Base-by-base conservation (phyloP, 345 rosid genomes). In the Mangifera indica region DNA sequence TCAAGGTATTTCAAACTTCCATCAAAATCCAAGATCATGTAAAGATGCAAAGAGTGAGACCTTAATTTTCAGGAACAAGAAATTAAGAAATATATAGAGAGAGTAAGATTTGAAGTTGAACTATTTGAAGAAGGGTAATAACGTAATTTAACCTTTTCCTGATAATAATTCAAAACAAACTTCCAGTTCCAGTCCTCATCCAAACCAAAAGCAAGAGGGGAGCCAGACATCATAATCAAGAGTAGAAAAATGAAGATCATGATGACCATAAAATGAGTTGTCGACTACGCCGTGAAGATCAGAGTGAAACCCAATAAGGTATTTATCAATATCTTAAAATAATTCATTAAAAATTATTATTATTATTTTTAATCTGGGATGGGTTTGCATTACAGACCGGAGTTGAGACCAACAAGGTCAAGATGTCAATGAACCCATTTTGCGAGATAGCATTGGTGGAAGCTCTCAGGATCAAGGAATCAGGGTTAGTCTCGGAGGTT, bases 341-440 rank as follows among this genome's bases (percentile, higher is more conserved):
- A 29, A 10, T 53, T 59, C 7, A 15, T n/a, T 1, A 0, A 0
- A 52, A 52, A 0, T 18, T 4, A 26, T 63, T 7, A n/a, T 32
- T n/a, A n/a, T n/a, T n/a, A n/a, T 56, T 12, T 24, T 25, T 52
- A 20, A 55, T n/a, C 54, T 53, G 13, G 22, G 11, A 52, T 67
- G 6, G 6, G 25, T 52, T 26, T 37, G 42, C 9, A 5, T 5
- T 37, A 37, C 81, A 93, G 97, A 94, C 81, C 10, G 98, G 97
- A 15, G 93, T 94, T 66, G 95, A 94, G 84, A 94, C 98, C 63
- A 83, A 84, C 62, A 94, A 90, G 75, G 95, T 94, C 74, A 94
- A 92, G 86, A 92, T 94, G 98, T 94, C 98, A 57, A 94, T 94
- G 95, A 94, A 94, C 72, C 98, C 98, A 5, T 94, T 94, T 76